A percentile compares a stretch with the other conserved stretches of the same genome.
phyloP scores from a whole-genome alignment of 1,284 basidiomycete species.

The Tilletia setariae region DNA sequence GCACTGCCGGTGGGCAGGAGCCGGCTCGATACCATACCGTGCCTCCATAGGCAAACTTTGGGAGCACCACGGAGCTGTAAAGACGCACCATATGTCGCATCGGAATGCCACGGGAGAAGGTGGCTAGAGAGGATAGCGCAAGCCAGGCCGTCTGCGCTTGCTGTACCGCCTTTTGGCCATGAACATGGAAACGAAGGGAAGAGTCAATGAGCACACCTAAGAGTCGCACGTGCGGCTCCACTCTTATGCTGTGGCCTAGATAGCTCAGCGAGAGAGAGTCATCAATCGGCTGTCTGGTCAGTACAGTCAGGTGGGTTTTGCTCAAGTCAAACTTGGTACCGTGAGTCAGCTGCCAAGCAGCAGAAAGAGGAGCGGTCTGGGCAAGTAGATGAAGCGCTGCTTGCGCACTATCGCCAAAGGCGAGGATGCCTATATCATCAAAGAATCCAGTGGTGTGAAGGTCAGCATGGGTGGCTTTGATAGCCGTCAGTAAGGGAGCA shows the following conservation, averaged over 20 bases:
- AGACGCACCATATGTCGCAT: background rate
- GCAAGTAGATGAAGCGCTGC: background rate
- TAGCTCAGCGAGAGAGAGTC: background rate
- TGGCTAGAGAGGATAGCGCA: background rate
- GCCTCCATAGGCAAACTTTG: background rate
- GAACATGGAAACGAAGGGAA: background rate
- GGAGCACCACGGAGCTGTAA: background rate
- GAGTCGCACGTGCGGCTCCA: background rate
- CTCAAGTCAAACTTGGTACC: background rate
- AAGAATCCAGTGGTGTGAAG: background rate
- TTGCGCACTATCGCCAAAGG: background rate
- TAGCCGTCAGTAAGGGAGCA: background rate
- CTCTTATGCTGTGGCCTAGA: background rate
- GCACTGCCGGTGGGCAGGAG: background rate
- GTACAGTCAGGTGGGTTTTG: background rate
- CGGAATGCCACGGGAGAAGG: background rate
- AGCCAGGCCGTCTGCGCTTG: background rate
- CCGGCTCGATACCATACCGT: background rate
- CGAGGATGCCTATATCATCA: background rate
- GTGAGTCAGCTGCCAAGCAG: background rate
- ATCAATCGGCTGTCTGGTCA: background rate
- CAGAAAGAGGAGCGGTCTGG: background rate
- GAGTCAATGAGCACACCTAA: background rate
- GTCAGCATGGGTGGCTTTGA: background rate
- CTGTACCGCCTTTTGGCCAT: background rate